A percentile compares a stretch with the other conserved stretches of the same genome.
Evolutionary conservation across 2,329 filamentous ascomycete species (phyloP).

Genomic region (Trichoderma simmonsii): DNA sequence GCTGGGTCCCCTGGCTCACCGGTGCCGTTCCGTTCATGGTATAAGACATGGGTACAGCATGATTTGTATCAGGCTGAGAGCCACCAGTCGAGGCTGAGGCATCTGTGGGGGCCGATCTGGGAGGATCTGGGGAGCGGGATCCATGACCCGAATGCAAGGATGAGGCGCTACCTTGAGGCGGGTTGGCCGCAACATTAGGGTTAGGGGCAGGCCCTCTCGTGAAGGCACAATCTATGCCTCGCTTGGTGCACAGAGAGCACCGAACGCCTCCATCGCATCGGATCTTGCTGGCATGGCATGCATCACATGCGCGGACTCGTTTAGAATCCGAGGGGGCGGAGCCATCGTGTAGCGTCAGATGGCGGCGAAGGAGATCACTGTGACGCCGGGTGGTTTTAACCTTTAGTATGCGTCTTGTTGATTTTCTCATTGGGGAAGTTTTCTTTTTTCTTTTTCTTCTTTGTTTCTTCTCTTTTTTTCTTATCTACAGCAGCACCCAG

Average conservation of each 20-base stretch:
- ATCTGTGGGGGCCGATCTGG: not conserved
- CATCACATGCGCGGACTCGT: slow-evolving; percentile 40
- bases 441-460: not conserved
- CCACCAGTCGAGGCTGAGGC: not conserved
- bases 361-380: slow-evolving; percentile 40
- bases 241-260: slow-evolving; percentile 40
- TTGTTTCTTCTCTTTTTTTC: not conserved
- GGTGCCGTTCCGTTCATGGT: not conserved
- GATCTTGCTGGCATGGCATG: slow-evolving; percentile 45
- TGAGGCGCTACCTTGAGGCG: not conserved
- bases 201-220: not conserved
- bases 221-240: slow-evolving; percentile 37
- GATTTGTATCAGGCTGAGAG: not conserved
- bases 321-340: slow-evolving; percentile 31
- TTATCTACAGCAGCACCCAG: not conserved
- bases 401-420: slow-evolving; percentile 8
- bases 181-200: not conserved
- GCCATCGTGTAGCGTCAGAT: slow-evolving; percentile 35
- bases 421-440: not conserved
- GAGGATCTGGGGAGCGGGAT: not conserved
- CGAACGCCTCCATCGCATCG: slow-evolving; percentile 41
- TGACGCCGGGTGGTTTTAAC: not conserved
- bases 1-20: not conserved
- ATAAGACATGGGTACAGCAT: not conserved
- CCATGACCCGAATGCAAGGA: not conserved